phyloP scores from a whole-genome alignment of 306 rosid genomes.

The Nissolia schottii region DNA sequence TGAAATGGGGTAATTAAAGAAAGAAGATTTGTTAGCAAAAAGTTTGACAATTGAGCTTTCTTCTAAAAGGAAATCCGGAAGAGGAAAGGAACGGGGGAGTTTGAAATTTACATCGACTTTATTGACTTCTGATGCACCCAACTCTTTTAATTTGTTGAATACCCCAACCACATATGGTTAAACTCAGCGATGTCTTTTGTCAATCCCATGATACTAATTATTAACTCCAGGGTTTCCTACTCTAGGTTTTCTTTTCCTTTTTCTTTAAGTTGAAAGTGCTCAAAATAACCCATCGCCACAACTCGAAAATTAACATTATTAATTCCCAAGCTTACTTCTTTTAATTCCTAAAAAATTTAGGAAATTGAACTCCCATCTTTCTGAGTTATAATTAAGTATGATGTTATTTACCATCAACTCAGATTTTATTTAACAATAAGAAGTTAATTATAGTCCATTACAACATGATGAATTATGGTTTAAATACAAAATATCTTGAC shows the following conservation, averaged over 20 bases:
- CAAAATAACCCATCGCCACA: neutral
- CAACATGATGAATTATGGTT: too few species aligned
- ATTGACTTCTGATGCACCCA: conserved; percentile 43
- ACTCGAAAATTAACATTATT: conserved; percentile 6
- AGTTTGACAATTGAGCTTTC: conserved; percentile 38
- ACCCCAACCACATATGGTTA: conserved; percentile 36
- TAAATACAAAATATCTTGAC: too few species aligned
- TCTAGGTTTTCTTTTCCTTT: neutral
- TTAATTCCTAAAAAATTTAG: too few species aligned
- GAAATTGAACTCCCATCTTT: too few species aligned
- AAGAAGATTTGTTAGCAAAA: conserved; percentile 29
- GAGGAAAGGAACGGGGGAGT: neutral
- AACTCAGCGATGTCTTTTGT: conserved; percentile 27
- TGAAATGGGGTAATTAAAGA: neutral
- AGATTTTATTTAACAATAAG: too few species aligned
- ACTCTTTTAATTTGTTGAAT: conserved; percentile 33
- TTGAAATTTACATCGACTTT: conserved; percentile 49
- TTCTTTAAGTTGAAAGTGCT: neutral
- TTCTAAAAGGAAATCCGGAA: conserved; percentile 21
- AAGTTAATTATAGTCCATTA: too few species aligned
- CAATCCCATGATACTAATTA: conserved; percentile 11
- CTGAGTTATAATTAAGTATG: too few species aligned
- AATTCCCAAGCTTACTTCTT: too few species aligned
- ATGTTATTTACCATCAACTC: too few species aligned
- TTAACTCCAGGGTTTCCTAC: conserved; percentile 9